phyloP scores from a whole-genome alignment of 495 filamentous ascomycete species.

The Podospora pseudocomata region DNA sequence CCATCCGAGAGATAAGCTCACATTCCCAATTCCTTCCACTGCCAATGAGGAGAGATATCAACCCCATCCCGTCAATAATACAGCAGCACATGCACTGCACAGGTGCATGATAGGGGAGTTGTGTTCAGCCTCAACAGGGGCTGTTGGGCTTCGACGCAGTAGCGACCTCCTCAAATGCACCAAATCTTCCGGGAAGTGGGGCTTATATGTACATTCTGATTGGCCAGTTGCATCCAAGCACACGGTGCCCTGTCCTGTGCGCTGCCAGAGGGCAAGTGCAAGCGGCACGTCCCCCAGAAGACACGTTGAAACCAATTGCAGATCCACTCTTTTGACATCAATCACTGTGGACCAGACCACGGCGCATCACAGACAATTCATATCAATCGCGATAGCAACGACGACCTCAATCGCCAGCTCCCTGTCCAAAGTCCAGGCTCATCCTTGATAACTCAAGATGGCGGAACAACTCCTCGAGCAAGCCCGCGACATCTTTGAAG shows the following conservation, averaged over 20 bases:
- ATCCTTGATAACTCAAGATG: slow-evolving; percentile 46
- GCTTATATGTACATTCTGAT: neutral
- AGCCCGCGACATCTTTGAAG: slow-evolving; percentile 72
- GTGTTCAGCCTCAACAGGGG: slow-evolving; percentile 6
- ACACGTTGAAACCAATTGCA: slow-evolving; percentile 16
- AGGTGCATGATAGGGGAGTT: neutral
- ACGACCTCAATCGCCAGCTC: neutral
- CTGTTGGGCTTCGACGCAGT: neutral
- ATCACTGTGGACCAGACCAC: neutral
- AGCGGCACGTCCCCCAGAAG: slow-evolving; percentile 12
- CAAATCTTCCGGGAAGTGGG: slow-evolving; percentile 1
- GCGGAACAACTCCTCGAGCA: slow-evolving; percentile 72
- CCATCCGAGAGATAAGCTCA: neutral
- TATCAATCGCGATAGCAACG: neutral
- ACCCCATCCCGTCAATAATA: neutral
- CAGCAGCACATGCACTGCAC: neutral
- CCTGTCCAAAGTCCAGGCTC: neutral
- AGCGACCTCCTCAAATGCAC: neutral
- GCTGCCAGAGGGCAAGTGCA: neutral
- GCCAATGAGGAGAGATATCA: neutral
- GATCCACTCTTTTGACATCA: slow-evolving; percentile 9
- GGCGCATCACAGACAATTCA: neutral
- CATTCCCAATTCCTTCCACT: neutral
- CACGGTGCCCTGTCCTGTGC: neutral
- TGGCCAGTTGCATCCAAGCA: neutral